A percentile compares a stretch with the other conserved stretches of the same genome.
phyloP scores from a whole-genome alignment of 441 rosid genomes.

The Mallotus japonicus region DNA sequence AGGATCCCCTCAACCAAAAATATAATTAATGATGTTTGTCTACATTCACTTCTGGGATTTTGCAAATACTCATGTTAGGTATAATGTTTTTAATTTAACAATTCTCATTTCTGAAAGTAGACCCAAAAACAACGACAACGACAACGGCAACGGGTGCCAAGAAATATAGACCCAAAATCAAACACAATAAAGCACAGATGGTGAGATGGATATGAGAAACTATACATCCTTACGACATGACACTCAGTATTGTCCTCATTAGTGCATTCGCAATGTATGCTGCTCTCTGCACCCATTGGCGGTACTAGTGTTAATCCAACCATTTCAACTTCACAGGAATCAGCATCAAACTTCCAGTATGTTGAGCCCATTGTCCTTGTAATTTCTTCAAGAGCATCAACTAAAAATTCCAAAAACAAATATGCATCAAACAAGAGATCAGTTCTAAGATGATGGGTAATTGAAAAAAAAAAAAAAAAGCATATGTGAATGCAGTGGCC shows the following conservation, averaged over 20 bases:
- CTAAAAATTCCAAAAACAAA: constrained; percentile 30
- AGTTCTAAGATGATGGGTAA: constrained; percentile 5
- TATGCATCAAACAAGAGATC: constrained; percentile 17
- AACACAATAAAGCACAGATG: not conserved
- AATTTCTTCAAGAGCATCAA: constrained; percentile 60
- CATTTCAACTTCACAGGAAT: constrained; percentile 40
- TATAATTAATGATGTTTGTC: not conserved
- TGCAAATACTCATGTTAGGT: not conserved
- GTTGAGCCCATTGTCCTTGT: constrained; percentile 50
- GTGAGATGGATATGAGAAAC: constrained; percentile 19
- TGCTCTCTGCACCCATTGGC: constrained; percentile 33
- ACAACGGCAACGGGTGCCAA: not conserved
- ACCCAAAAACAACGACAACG: not conserved
- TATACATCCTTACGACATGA: constrained; percentile 54
- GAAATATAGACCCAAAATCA: not conserved
- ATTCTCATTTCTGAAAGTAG: not conserved
- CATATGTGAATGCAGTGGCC: not conserved
- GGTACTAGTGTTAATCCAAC: constrained; percentile 47
- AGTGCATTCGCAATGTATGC: constrained; percentile 48
- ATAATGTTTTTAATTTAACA: not conserved
- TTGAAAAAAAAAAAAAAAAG: not conserved
- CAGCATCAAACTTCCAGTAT: constrained; percentile 60
- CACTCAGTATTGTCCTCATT: constrained; percentile 39
- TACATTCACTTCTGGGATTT: not conserved
- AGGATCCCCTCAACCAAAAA: not conserved